Conservation (phyloP, 768 basidiomycete species). For the Clitopilus passeckerianus region DNA sequence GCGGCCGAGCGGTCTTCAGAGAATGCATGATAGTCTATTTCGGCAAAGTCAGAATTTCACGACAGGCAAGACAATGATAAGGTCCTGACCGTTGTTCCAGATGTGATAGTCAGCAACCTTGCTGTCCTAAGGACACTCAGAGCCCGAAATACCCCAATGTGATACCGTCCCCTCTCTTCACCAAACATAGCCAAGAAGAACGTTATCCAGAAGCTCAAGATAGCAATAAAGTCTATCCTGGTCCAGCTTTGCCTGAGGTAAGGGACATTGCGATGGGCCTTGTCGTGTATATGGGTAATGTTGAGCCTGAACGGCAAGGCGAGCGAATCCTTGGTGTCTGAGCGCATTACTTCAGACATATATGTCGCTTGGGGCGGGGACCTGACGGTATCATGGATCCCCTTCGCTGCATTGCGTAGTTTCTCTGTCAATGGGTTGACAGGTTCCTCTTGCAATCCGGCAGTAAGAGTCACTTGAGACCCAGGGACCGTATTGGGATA, state of each 20-base stretch:
- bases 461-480: slow-evolving; percentile 22
- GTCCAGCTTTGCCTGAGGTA: slow-evolving; percentile 93
- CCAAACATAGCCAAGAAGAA: slow-evolving; percentile 70
- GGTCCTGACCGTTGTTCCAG: slow-evolving; percentile 78
- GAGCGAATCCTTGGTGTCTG: slow-evolving; percentile 38
- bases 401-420: slow-evolving; percentile 22
- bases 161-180: slow-evolving; percentile 58
- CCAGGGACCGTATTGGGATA: slow-evolving; percentile 15
- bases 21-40: slow-evolving; percentile 79
- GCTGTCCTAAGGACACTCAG: slow-evolving; percentile 82
- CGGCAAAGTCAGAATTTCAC: slow-evolving; percentile 3
- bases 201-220: slow-evolving; percentile 82
- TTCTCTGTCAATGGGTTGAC: slow-evolving; percentile 28
- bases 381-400: slow-evolving; percentile 33
- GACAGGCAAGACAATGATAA: neutral
- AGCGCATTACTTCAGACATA: slow-evolving; percentile 42
- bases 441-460: slow-evolving; percentile 14
- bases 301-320: slow-evolving; percentile 61
- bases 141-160: slow-evolving; percentile 86
- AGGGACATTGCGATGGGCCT: slow-evolving; percentile 67
- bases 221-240: slow-evolving; percentile 83
- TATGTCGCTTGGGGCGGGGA: slow-evolving; percentile 44
- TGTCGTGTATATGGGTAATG: slow-evolving; percentile 48
- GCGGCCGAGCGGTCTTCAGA: slow-evolving; percentile 82
- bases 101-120: slow-evolving; percentile 80